These are phyloP conservation scores for Desmodesmus armatus DNA, from an alignment of 139 green algal species.

Conservation along the genomic window DNA sequence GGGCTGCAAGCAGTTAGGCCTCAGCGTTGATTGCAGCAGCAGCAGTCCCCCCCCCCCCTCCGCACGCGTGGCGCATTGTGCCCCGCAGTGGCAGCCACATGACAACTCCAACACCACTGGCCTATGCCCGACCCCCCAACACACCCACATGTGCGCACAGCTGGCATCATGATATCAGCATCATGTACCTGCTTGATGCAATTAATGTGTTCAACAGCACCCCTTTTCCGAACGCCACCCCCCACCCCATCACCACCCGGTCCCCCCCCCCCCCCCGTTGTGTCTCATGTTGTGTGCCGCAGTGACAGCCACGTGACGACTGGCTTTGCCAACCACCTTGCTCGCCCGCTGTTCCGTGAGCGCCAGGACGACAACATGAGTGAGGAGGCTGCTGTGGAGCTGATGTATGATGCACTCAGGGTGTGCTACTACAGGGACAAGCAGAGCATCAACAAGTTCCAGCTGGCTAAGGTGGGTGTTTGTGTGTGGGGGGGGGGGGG, in stretches of 20 bases:
- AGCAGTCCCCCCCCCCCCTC: no score
- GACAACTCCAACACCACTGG: no score
- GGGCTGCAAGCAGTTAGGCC: no score
- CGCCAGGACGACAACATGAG: conserved; percentile 91
- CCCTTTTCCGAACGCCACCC: conserved; percentile 58
- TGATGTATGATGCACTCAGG: conserved; percentile 89
- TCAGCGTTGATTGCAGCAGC: no score
- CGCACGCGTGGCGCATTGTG: no score
- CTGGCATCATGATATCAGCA: no score
- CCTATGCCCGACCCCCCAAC: no score
- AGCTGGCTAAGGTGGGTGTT: conserved; percentile 90
- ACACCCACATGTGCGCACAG: no score
- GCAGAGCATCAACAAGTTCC: conserved; percentile 94
- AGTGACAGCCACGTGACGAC: conserved; percentile 78
- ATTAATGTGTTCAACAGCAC: conserved; percentile 63
- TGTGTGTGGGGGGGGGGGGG: no score
- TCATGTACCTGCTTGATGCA: no score
- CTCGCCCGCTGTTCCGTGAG: conserved; percentile 92
- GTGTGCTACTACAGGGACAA: conserved; percentile 99
- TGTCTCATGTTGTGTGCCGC: no score
- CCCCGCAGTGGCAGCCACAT: no score
- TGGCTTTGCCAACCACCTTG: conserved; percentile 95
- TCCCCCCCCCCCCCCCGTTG: neutral
- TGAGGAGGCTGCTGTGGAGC: conserved; percentile 84
- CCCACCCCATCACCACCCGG: neutral